phyloP scores from a whole-genome alignment of 257 asterid species.

The Parsonsia alboflavescens region DNA sequence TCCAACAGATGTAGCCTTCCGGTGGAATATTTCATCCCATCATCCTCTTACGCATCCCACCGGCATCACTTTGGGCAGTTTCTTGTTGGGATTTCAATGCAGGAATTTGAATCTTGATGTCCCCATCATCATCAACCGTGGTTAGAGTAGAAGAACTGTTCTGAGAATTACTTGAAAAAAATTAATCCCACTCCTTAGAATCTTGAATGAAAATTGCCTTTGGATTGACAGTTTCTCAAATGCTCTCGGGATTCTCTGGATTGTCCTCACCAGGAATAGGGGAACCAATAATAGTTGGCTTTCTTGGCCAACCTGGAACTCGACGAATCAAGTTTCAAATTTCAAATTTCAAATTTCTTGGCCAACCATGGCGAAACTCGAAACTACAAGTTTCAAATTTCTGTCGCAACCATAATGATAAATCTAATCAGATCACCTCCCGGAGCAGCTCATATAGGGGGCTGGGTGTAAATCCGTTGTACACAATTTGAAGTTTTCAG shows the following conservation, averaged over 20 bases:
- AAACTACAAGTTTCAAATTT: too few species aligned
- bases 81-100: not conserved
- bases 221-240: not conserved
- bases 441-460: too few species aligned
- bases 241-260: not conserved
- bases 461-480: too few species aligned
- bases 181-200: constrained; percentile 1
- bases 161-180: not conserved
- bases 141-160: not conserved
- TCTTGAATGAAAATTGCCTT: not conserved
- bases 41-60: not conserved
- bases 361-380: too few species aligned
- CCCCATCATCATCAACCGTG: not conserved
- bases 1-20: constrained; percentile 72
- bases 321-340: not conserved
- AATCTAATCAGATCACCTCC: too few species aligned
- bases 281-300: not conserved
- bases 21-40: constrained; percentile 74
- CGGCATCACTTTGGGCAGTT: not conserved
- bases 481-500: too few species aligned
- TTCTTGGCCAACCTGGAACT: not conserved
- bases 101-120: not conserved
- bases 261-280: not conserved
- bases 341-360: too few species aligned
- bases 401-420: too few species aligned